Conservation (phyloP, 345 rosid species). For the Linum tenue region DNA sequence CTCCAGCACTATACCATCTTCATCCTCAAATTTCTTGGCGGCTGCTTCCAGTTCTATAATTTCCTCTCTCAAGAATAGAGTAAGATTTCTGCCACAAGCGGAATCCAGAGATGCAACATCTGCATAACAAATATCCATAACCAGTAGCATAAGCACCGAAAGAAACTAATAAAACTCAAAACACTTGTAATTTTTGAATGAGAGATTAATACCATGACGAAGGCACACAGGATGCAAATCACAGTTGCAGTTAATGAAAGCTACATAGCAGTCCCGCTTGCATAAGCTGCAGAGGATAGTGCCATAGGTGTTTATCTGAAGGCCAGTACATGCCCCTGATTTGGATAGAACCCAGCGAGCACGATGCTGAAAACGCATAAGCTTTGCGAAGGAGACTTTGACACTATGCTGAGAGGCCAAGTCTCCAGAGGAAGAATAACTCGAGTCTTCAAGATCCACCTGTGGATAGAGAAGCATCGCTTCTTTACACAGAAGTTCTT, state of each 20-base stretch:
- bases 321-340: slow-evolving; percentile 48
- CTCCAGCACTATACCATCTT: slow-evolving; percentile 33
- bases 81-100: slow-evolving; percentile 56
- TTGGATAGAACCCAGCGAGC: slow-evolving; percentile 75
- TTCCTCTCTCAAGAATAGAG: slow-evolving; percentile 70
- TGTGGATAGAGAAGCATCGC: slow-evolving; percentile 64
- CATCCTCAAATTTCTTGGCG: slow-evolving; percentile 70
- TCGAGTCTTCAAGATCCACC: slow-evolving; percentile 47
- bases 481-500: slow-evolving; percentile 92
- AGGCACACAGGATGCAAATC: slow-evolving; percentile 62
- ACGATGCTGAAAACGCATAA: slow-evolving; percentile 70
- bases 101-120: slow-evolving; percentile 52
- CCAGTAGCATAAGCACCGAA: slow-evolving; percentile 8
- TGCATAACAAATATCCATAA: slow-evolving; percentile 21
- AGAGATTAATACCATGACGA: slow-evolving; percentile 55
- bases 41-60: slow-evolving; percentile 69
- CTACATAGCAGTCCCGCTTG: slow-evolving; percentile 86
- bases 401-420: slow-evolving; percentile 43
- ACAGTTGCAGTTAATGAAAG: slow-evolving; percentile 68
- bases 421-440: slow-evolving; percentile 37
- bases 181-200: neutral
- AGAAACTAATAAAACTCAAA: neutral
- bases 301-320: slow-evolving; percentile 42
- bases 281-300: slow-evolving; percentile 80
- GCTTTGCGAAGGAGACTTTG: slow-evolving; percentile 63